phyloP scores from a whole-genome alignment of 768 basidiomycete genomes.

The Boletus vermiculosoides region DNA sequence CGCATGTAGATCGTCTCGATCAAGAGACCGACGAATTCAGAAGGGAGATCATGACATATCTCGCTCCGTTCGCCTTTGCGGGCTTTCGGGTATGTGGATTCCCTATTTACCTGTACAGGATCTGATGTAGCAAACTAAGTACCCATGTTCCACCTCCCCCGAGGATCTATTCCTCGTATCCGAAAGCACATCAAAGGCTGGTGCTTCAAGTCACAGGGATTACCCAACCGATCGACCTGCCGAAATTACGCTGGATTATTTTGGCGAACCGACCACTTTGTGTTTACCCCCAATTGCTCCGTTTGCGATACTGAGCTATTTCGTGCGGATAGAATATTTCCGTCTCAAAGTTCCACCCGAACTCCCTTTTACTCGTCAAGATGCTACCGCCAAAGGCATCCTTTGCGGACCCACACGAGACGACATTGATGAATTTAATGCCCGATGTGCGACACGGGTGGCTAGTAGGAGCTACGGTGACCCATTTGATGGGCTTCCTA shows the following conservation, averaged over 20 bases:
- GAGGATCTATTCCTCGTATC: slow-evolving; percentile 34
- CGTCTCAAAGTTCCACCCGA: slow-evolving; percentile 41
- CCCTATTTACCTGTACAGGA: background rate
- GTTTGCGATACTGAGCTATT: slow-evolving; percentile 50
- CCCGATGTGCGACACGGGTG: slow-evolving; percentile 43
- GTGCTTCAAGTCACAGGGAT: slow-evolving; percentile 22
- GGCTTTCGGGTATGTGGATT: slow-evolving; percentile 45
- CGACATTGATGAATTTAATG: slow-evolving; percentile 45
- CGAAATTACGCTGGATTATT: slow-evolving; percentile 39
- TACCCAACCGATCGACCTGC: slow-evolving; percentile 34
- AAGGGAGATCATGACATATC: slow-evolving; percentile 34
- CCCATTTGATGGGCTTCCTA: slow-evolving; percentile 15
- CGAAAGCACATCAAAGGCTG: slow-evolving; percentile 11
- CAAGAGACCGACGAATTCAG: slow-evolving; percentile 36
- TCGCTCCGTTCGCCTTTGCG: slow-evolving; percentile 48
- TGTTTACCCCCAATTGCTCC: slow-evolving; percentile 43
- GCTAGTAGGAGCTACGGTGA: slow-evolving; percentile 24
- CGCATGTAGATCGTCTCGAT: slow-evolving; percentile 19
- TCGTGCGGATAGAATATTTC: slow-evolving; percentile 40
- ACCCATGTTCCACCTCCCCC: slow-evolving; percentile 41
- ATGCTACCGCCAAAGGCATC: slow-evolving; percentile 30
- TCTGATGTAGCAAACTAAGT: slow-evolving; percentile 19
- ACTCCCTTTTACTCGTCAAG: slow-evolving; percentile 36
- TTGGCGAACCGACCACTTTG: slow-evolving; percentile 38
- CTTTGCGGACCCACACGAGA: slow-evolving; percentile 43